phyloP scores from a whole-genome alignment of 208 protist genomes.

The Herpetomonas tarakana region DNA sequence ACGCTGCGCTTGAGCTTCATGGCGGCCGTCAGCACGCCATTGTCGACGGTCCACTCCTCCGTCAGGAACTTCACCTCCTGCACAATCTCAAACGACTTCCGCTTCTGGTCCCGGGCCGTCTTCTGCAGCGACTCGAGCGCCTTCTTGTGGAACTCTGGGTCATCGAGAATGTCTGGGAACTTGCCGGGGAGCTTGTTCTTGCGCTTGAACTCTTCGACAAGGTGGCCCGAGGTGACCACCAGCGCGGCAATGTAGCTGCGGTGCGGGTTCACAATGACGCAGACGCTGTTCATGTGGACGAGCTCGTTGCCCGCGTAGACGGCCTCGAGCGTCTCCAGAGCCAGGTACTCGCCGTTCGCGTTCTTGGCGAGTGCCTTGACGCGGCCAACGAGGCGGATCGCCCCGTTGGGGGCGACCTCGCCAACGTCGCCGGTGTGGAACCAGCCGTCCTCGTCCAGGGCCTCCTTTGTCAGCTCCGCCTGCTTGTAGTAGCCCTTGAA shows the following conservation, averaged over 20 bases:
- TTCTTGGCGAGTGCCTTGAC: constrained; percentile 92
- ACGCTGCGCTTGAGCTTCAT: constrained; percentile 76
- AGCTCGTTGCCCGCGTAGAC: constrained; percentile 66
- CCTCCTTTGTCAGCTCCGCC: constrained; percentile 75
- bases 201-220: constrained; percentile 47
- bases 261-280: constrained; percentile 74
- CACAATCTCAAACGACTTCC: constrained; percentile 73
- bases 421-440: constrained; percentile 90
- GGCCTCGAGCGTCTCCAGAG: constrained; percentile 77
- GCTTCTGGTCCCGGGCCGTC: constrained; percentile 41
- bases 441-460: constrained; percentile 73
- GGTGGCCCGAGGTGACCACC: constrained; percentile 46
- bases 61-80: constrained; percentile 42
- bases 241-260: constrained; percentile 64
- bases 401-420: constrained; percentile 44
- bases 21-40: constrained; percentile 73
- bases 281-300: constrained; percentile 51
- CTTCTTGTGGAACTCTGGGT: constrained; percentile 39
- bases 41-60: constrained; percentile 85
- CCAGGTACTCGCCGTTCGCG: constrained; percentile 90
- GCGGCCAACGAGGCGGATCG: constrained; percentile 77
- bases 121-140: constrained; percentile 42
- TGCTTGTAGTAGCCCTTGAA: constrained; percentile 91
- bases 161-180: constrained; percentile 48
- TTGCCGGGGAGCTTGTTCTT: constrained; percentile 41